Base-by-base conservation (phyloP, 208 protist genomes). In the Trypanosomatidae sp. region DNA sequence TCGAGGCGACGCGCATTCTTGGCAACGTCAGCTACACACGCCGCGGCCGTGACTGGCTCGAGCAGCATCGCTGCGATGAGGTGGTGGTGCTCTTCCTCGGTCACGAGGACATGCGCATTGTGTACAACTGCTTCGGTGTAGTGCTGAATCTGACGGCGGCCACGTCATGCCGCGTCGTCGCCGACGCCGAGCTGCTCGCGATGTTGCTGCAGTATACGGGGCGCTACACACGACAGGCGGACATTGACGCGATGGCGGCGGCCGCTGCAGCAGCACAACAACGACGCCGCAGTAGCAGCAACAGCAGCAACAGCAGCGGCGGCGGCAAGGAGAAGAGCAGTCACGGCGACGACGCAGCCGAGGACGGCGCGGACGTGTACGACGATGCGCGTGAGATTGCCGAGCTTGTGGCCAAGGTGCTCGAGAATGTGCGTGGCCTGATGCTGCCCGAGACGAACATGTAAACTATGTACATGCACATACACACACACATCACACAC, bases 11-110 rank as follows among this genome's bases (percentile, higher is more conserved):
- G 13, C 71, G 80, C 22, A 53, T 78, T 16, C 53, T 89, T 0
- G 72, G 75, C 27, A 89, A 89, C 56, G 68, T 89, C 28, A 78
- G 72, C 59, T 81, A 71, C 59, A 89, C 75, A 7, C 82, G 78
- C 66, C 55, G 55, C 21, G 80, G 80, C 23, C 67, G 74, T 6
- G 75, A 85, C 51, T 89, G 80, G 76, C 78, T 89, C 61, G 75
- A 89, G 58, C 51, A 42, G 4, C 79, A 86, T 43, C 46, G 43
- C 1, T 89, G 80, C 43, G 80, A 89, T 56, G 80, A 89, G 61
- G 71, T 89, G n/a, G 43, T 71, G 11, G 59, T 84, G 8, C 42
- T 89, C 7, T 86, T 89, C 47, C 62, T 83, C 24, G 75, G 73
- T 1, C 80, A 89, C 44, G 75, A 85, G 47, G 80, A 89, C 48